phyloP scores from a whole-genome alignment of 2,329 filamentous ascomycete species.

The Atkinsonella hypoxylon region DNA sequence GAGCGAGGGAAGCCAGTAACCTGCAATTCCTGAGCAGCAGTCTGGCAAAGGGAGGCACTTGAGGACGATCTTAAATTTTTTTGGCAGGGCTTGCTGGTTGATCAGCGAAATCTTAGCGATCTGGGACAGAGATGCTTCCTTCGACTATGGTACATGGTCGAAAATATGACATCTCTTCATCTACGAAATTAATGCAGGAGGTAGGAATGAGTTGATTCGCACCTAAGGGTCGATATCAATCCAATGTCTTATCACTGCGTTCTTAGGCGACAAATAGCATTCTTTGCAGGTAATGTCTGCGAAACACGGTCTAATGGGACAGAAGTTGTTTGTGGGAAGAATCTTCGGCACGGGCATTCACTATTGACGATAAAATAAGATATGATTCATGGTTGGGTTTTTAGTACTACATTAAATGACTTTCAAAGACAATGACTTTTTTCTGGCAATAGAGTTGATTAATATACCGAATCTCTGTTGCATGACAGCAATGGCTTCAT shows the following conservation, averaged over 20 bases:
- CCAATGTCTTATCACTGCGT: background rate
- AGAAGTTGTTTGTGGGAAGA: background rate
- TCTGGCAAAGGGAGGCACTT: background rate
- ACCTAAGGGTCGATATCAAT: no score
- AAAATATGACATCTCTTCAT: no score
- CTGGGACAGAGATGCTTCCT: no score
- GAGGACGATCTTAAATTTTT: background rate
- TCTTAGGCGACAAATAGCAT: background rate
- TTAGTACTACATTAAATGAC: background rate
- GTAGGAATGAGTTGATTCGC: no score
- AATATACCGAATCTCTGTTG: background rate
- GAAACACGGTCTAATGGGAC: background rate
- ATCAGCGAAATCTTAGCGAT: no score
- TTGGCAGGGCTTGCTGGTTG: no score
- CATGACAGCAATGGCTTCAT: background rate
- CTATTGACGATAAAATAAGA: background rate
- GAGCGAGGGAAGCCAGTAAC: conserved; percentile 21
- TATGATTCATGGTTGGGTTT: background rate
- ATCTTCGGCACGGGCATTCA: background rate
- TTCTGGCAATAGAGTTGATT: background rate
- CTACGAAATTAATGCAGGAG: no score
- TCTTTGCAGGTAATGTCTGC: background rate
- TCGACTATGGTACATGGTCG: no score
- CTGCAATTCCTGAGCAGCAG: no score
- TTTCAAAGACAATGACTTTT: background rate